These are phyloP conservation scores for Boletellus deceptivus DNA, from an alignment of 1,284 basidiomycete genomes.

Conservation along the genomic window DNA sequence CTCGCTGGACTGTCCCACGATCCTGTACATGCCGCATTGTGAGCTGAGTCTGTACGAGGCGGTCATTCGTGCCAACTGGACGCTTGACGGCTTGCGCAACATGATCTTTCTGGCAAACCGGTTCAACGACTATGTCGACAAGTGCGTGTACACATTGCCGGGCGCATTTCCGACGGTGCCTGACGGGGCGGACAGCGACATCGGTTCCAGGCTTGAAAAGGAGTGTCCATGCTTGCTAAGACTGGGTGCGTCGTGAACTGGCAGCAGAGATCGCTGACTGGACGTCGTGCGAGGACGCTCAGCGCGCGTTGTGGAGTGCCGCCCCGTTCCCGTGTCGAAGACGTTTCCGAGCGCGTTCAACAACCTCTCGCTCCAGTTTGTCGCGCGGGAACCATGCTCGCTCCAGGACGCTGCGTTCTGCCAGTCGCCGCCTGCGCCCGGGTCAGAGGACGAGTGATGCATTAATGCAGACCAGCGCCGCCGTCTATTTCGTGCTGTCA, in stretches of 20 bases:
- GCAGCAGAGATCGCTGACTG: background rate
- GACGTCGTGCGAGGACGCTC: too few relatives aligned
- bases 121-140: constrained; percentile 44
- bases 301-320: constrained; percentile 48
- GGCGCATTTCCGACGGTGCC: background rate
- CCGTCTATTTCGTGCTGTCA: too few relatives aligned
- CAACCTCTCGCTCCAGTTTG: constrained; percentile 58
- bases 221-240: constrained; percentile 30
- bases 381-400: constrained; percentile 26
- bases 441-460: too few relatives aligned
- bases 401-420: constrained; percentile 30
- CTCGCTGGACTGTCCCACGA: constrained; percentile 43
- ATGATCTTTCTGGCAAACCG: constrained; percentile 47
- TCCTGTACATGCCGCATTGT: constrained; percentile 78
- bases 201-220: constrained; percentile 19
- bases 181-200: constrained; percentile 38
- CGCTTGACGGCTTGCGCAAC: constrained; percentile 34
- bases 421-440: constrained; percentile 9
- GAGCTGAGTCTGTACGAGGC: constrained; percentile 67
- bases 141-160: constrained; percentile 35
- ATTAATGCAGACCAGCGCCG: too few relatives aligned
- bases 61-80: constrained; percentile 62
- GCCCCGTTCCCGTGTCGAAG: constrained; percentile 46
- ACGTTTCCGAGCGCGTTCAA: constrained; percentile 66
- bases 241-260: constrained; percentile 24